phyloP scores from a whole-genome alignment of 768 basidiomycete genomes.

The Macrolepiota albuminosa region DNA sequence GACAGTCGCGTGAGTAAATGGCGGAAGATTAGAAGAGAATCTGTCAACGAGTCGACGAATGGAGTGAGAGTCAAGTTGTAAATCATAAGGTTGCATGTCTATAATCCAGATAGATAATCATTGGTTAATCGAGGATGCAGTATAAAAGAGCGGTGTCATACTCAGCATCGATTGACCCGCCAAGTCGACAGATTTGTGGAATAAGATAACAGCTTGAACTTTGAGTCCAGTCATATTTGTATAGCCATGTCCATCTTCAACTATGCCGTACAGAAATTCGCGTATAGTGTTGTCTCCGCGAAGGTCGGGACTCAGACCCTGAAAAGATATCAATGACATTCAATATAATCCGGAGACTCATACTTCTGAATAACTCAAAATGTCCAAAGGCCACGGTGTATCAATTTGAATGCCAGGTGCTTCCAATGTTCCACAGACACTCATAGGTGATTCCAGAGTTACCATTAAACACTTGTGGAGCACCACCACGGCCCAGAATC shows the following conservation, averaged over 20 bases:
- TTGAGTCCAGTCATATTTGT: constrained; percentile 36
- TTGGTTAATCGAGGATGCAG: background rate
- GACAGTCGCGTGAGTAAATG: too few species aligned
- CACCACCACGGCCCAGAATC: constrained; percentile 58
- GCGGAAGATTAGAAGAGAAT: too few species aligned
- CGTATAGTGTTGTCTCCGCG: constrained; percentile 44
- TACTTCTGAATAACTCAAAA: constrained; percentile 34
- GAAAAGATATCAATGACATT: constrained; percentile 11
- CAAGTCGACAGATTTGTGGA: constrained; percentile 53
- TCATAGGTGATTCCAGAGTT: constrained; percentile 46
- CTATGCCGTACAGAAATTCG: constrained; percentile 38
- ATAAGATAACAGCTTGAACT: constrained; percentile 53
- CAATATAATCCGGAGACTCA: constrained; percentile 10
- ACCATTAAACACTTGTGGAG: constrained; percentile 56
- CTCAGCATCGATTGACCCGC: constrained; percentile 46
- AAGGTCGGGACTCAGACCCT: constrained; percentile 42
- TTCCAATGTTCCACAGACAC: constrained; percentile 52
- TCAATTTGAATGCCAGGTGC: constrained; percentile 46
- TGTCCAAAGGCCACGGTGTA: constrained; percentile 48
- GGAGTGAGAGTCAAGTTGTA: constrained; percentile 40
- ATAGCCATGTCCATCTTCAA: constrained; percentile 19
- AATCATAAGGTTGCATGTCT: too few species aligned
- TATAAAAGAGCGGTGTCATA: background rate
- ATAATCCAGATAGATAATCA: constrained; percentile 8
- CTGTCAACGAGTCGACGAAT: too few species aligned